Base-by-base conservation (phyloP, 495 filamentous ascomycete genomes). In the Aspergillus hancockii region DNA sequence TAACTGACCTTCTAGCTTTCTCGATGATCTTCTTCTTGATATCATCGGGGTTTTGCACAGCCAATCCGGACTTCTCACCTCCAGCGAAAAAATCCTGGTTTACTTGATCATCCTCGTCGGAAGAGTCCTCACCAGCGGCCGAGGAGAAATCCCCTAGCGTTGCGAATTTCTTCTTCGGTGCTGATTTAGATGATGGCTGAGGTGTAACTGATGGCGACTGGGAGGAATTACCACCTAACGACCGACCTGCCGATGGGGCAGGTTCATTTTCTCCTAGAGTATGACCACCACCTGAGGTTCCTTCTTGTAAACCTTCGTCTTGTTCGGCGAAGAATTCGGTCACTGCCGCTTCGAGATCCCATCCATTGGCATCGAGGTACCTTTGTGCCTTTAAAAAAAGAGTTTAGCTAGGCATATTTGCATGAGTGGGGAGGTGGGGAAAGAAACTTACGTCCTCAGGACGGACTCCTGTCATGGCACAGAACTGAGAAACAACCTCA, bases 31-130 rank as follows among this genome's bases (percentile, higher is more conserved):
- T 85, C 68, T 83, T 84, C 65, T 85, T 84, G 16, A 88, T 75
- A 58, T 88, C 89, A 52, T 83, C 79, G 0, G 94, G 94, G 69
- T 98, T 93, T 70, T 97, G 91, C 54, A 98, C 92, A 3, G 94
- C 95, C 30, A 98, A 75, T 7, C 93, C 95, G 22, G 93, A 97
- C 76, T 98, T 98, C 78, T 97, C 94, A 47, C 94, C 94, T 52
- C 94, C 94, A 8, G 94, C 89, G 70, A 95, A 98, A 50, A 97
- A 82, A 69, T 97, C 91, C 55, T 91, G 85, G 8, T 88, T 84
- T 34, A 81, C 78, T 23, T 85, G 76, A 6, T 83, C 83, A 32
- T 87, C 84, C 5, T 87, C 82, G 18, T 85, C 83, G 28, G 86
- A 81, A 5, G 82, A 81, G 51, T 90, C 83, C 21, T 84, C 85